Evolutionary conservation across 352 stramenopile species (phyloP).

Genomic region (Phytophthora cactorum): DNA sequence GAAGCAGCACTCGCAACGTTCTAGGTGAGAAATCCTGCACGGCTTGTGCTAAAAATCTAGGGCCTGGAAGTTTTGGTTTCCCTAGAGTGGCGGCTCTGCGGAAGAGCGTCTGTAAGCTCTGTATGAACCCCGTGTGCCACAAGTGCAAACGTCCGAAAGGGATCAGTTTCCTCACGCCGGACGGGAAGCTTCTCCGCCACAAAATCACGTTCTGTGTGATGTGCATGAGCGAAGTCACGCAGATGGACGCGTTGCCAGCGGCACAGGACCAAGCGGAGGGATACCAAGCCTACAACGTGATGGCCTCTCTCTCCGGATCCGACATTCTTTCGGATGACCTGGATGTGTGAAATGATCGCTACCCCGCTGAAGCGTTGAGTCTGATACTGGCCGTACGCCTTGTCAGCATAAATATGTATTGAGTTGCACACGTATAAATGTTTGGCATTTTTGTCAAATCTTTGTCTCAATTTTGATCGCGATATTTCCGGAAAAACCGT

Average conservation of each 20-base stretch:
- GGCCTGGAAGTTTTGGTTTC: constrained; percentile 22
- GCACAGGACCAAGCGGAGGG: constrained; percentile 36
- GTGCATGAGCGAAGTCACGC: constrained; percentile 45
- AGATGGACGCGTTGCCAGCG: constrained; percentile 35
- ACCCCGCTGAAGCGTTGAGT: too few relatives aligned
- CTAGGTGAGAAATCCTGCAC: constrained; percentile 26
- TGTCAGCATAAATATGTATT: not conserved
- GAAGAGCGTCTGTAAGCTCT: constrained; percentile 43
- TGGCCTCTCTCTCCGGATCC: constrained; percentile 39
- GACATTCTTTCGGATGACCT: constrained; percentile 38
- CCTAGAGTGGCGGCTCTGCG: constrained; percentile 19
- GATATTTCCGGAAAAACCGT: too few relatives aligned
- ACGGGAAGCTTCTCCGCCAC: constrained; percentile 32
- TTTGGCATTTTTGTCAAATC: too few relatives aligned
- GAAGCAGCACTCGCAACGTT: constrained; percentile 10
- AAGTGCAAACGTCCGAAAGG: constrained; percentile 39
- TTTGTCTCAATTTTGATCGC: too few relatives aligned
- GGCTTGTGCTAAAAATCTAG: constrained; percentile 27
- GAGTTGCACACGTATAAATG: not conserved
- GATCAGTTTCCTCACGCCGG: constrained; percentile 41
- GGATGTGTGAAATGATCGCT: constrained; percentile 5
- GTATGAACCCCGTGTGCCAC: constrained; percentile 34
- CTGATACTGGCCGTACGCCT: too few relatives aligned
- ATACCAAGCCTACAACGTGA: constrained; percentile 44
- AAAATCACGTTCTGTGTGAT: constrained; percentile 47